These are phyloP conservation scores for Annulohypoxylon truncatum DNA, from an alignment of 2,329 filamentous ascomycete species.

Conservation along the genomic window DNA sequence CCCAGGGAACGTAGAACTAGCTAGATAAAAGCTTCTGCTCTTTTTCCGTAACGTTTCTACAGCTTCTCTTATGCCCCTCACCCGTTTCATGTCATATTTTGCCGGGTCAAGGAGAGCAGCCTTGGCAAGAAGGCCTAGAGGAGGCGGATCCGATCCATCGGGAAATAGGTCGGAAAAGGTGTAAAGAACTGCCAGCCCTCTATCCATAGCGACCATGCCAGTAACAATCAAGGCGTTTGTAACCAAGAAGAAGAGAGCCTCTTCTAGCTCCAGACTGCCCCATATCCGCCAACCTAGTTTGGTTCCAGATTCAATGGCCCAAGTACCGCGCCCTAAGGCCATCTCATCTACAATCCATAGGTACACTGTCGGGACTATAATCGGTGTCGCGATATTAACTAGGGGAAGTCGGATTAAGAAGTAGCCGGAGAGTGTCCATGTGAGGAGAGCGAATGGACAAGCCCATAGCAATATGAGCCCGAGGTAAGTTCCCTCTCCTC, in stretches of 20 bases:
- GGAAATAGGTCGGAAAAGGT: slow-evolving; percentile 70
- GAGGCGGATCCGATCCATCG: slow-evolving; percentile 60
- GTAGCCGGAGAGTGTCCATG: slow-evolving; percentile 72
- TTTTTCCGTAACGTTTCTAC: slow-evolving; percentile 69
- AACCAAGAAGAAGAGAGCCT: slow-evolving; percentile 77
- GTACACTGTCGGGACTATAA: slow-evolving; percentile 73
- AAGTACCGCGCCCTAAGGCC: slow-evolving; percentile 74
- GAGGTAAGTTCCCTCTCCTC: slow-evolving; percentile 70
- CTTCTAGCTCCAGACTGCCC: slow-evolving; percentile 76
- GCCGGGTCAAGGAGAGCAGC: slow-evolving; percentile 60
- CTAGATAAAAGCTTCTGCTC: slow-evolving; percentile 79
- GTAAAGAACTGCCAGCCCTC: slow-evolving; percentile 73
- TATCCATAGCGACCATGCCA: slow-evolving; percentile 75
- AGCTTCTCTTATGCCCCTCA: slow-evolving; percentile 69
- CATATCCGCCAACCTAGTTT: slow-evolving; percentile 74
- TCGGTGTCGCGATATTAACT: slow-evolving; percentile 68
- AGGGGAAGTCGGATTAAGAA: slow-evolving; percentile 71
- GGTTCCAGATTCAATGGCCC: slow-evolving; percentile 75
- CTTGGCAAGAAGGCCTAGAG: slow-evolving; percentile 61
- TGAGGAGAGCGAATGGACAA: slow-evolving; percentile 71
- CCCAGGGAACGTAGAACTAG: slow-evolving; percentile 75
- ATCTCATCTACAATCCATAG: slow-evolving; percentile 79
- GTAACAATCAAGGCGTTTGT: slow-evolving; percentile 78
- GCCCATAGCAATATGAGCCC: slow-evolving; percentile 78
- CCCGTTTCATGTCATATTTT: slow-evolving; percentile 67